Base-by-base conservation (phyloP, 495 filamentous ascomycete genomes). In the Podospora pseudocomata region DNA sequence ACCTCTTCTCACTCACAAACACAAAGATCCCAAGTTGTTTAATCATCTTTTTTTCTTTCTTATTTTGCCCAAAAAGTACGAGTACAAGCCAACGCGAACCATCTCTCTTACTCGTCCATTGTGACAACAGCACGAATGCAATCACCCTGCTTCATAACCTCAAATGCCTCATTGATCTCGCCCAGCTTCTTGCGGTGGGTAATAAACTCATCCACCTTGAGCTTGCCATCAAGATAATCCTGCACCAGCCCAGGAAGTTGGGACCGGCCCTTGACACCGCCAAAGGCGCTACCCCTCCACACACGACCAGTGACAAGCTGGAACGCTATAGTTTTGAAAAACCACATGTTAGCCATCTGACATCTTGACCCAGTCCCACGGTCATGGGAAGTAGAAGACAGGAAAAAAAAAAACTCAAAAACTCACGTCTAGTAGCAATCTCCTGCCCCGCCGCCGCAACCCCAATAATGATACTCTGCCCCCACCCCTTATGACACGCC, bases 191-290 rank as follows among this genome's bases (percentile, higher is more conserved):
- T 90, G 58, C 95, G 89, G 84, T 99, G 96, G 32, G 95, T 99
- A 81, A 99, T 98, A 85, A 98, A 98, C 84, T 99, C 95, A 75
- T 99, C 96, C 55, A 99, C 94, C 91, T 97, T 98, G 75, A 99
- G 87, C 74, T 91, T 86, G 70, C 93, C 93, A 27, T 84, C 83
- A 78, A 96, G 85, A 79, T 99, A 99, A 79, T 98, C 96, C 64
- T 89, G 84, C 5, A 99, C 94, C 30, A 99, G 87, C 65, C 86
- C 90, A 44, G 91, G 92, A 61, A 99, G 87, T 81, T 99, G 95
- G 30, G 91, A 87, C 73, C 95, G 93, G 68, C 95, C 95, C 85
- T 99, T 99, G 85, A 99, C 93, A 68, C 95, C 95, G 71, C 95
- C 95, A 74, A 99, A 99, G 28, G 95, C 95, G 76, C 94, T 97